These are phyloP conservation scores for Taiozyma sp. DNA, from an alignment of 1,139 yeast species.

Conservation along the genomic window DNA sequence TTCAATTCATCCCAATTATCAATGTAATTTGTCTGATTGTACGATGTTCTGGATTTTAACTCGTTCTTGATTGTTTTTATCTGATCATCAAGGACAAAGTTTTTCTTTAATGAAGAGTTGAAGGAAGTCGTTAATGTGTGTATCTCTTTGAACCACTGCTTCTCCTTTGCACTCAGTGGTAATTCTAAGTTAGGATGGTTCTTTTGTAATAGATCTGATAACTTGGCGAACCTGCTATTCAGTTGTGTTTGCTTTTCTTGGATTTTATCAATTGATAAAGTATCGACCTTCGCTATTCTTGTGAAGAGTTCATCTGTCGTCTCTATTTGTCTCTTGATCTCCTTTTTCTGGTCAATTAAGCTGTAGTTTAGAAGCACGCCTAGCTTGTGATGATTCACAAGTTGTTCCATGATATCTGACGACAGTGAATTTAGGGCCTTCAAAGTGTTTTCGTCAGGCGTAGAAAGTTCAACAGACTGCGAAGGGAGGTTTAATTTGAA, in stretches of 20 bases:
- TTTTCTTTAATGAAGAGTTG: conserved; percentile 26
- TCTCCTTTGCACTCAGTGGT: conserved; percentile 36
- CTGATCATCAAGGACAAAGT: conserved; percentile 20
- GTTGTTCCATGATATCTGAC: conserved; percentile 22
- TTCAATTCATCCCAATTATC: conserved; percentile 17
- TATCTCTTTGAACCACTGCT: conserved; percentile 41
- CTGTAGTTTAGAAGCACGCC: conserved; percentile 23
- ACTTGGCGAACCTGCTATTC: conserved; percentile 27
- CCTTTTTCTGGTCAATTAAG: conserved; percentile 11
- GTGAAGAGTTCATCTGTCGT: conserved; percentile 18
- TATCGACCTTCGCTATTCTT: conserved; percentile 8
- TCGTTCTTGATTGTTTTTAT: conserved; percentile 19
- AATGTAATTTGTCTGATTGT: neutral
- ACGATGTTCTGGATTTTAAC: neutral
- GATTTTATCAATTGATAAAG: conserved; percentile 7
- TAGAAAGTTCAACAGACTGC: conserved; percentile 22
- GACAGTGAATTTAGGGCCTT: conserved; percentile 24
- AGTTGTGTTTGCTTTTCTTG: conserved; percentile 29
- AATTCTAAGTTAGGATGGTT: conserved; percentile 17
- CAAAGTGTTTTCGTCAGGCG: conserved; percentile 20
- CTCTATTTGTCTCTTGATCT: conserved; percentile 33
- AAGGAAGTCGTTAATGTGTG: conserved; percentile 28
- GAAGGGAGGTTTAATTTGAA: conserved; percentile 15
- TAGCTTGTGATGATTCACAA: conserved; percentile 25
- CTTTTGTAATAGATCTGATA: conserved; percentile 25